phyloP scores from a whole-genome alignment of 176 grass and related monocot genomes.

The Lolium perenne region DNA sequence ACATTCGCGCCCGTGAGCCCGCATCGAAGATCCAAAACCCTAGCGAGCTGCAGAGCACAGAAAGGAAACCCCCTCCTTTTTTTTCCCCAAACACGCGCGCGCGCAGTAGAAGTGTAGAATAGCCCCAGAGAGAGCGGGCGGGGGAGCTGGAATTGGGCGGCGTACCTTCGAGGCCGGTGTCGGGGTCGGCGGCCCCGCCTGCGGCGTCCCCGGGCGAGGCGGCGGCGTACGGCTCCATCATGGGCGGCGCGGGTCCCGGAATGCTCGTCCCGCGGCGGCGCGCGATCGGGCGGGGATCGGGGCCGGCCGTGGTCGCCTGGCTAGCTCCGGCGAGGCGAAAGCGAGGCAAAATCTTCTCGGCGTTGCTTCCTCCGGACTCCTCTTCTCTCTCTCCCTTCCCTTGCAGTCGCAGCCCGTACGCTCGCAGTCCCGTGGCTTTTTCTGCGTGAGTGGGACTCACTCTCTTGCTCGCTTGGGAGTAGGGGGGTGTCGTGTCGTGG shows the following conservation, averaged over 20 bases:
- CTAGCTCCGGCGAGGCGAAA: not conserved
- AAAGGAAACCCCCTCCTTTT: conserved; percentile 1
- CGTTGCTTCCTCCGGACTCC: conserved; percentile 41
- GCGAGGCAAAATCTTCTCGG: not conserved
- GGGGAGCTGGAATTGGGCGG: not conserved
- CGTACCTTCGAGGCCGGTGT: conserved; percentile 75
- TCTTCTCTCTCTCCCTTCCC: not conserved
- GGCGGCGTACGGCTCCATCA: conserved; percentile 55
- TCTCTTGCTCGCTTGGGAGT: not conserved
- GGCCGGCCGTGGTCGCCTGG: not conserved
- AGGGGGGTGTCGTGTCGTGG: not conserved
- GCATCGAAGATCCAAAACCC: conserved; percentile 54
- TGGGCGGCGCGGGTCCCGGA: not conserved
- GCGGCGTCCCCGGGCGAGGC: conserved; percentile 10
- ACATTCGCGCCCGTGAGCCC: not conserved
- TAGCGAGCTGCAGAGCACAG: not conserved
- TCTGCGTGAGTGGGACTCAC: conserved; percentile 24
- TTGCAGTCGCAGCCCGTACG: conserved; percentile 30
- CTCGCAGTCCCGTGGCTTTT: conserved; percentile 39
- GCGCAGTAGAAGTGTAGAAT: no score
- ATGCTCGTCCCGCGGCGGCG: conserved; percentile 30
- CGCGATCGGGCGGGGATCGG: conserved; percentile 40
- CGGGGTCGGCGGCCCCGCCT: conserved; percentile 7
- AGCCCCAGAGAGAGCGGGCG: not conserved
- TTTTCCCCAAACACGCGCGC: not conserved